Percentiles rank a stretch among this genome's conserved stretches.
These are phyloP conservation scores for Vicia faba DNA, from an alignment of 306 rosid species.

Conservation along the genomic window DNA sequence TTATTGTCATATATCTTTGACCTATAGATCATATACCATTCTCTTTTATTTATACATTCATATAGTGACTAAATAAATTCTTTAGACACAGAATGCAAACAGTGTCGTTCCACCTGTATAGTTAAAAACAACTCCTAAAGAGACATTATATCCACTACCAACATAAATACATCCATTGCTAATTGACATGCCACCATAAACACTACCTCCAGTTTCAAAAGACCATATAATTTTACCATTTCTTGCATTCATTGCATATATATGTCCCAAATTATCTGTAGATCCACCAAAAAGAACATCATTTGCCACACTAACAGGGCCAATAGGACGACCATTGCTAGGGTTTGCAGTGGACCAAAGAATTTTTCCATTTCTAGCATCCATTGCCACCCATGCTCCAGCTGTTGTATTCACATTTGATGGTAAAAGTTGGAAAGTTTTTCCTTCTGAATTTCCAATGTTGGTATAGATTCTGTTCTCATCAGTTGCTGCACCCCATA, in stretches of 20 bases:
- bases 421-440: conserved; percentile 61
- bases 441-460: conserved; percentile 46
- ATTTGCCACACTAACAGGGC: conserved; percentile 65
- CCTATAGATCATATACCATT: too few relatives aligned
- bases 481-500: conserved; percentile 71
- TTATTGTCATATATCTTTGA: too few relatives aligned
- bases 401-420: conserved; percentile 45
- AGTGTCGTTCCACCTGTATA: conserved; percentile 52
- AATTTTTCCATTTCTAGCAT: conserved; percentile 47
- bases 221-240: conserved; percentile 60
- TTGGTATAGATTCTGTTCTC: conserved; percentile 59
- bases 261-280: conserved; percentile 37
- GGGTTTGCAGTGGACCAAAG: conserved; percentile 61
- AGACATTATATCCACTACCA: conserved; percentile 55
- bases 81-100: conserved; percentile 53
- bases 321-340: conserved; percentile 40
- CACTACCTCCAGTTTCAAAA: conserved; percentile 52
- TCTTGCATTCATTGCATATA: conserved; percentile 52
- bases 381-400: conserved; percentile 79
- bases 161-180: conserved; percentile 60
- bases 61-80: neutral
- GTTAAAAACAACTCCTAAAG: neutral
- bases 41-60: too few relatives aligned
- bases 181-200: conserved; percentile 62
- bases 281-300: conserved; percentile 67